Conservation (phyloP, 805 yeast genomes). For the Teunomyces gatunensis region DNA sequence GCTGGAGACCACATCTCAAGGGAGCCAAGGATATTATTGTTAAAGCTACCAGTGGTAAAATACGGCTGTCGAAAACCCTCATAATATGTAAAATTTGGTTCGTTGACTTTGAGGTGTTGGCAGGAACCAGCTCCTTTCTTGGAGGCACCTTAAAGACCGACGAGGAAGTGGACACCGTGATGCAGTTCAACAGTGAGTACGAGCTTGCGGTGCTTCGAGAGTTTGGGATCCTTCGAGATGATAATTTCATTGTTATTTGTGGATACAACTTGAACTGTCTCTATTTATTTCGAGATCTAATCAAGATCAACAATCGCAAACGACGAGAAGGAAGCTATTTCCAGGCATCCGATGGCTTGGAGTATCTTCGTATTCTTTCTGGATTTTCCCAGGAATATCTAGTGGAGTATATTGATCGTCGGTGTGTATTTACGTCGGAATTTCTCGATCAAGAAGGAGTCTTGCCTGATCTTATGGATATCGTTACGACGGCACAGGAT, state of each 20-base stretch:
- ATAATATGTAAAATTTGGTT: constrained; percentile 60
- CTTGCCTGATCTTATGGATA: constrained; percentile 20
- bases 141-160: constrained; percentile 56
- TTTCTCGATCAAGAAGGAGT: constrained; percentile 20
- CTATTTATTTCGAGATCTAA: constrained; percentile 36
- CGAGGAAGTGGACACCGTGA: constrained; percentile 41
- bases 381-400: constrained; percentile 29
- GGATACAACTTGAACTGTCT: constrained; percentile 47
- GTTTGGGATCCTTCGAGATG: constrained; percentile 40
- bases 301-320: constrained; percentile 32
- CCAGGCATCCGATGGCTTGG: constrained; percentile 18
- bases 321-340: constrained; percentile 14
- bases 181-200: constrained; percentile 22
- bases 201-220: constrained; percentile 37
- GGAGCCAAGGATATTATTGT: constrained; percentile 63
- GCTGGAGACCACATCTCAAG: constrained; percentile 63
- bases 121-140: constrained; percentile 49
- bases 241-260: constrained; percentile 48
- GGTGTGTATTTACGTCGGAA: constrained; percentile 23
- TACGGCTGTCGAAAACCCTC: constrained; percentile 37
- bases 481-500: constrained; percentile 7
- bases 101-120: constrained; percentile 52
- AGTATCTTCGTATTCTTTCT: constrained; percentile 24
- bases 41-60: constrained; percentile 42
- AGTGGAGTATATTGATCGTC: constrained; percentile 25